A percentile compares a stretch with the other conserved stretches of the same genome.
phyloP scores from a whole-genome alignment of 2,329 filamentous ascomycete genomes.

The Colletotrichum gigasporum region DNA sequence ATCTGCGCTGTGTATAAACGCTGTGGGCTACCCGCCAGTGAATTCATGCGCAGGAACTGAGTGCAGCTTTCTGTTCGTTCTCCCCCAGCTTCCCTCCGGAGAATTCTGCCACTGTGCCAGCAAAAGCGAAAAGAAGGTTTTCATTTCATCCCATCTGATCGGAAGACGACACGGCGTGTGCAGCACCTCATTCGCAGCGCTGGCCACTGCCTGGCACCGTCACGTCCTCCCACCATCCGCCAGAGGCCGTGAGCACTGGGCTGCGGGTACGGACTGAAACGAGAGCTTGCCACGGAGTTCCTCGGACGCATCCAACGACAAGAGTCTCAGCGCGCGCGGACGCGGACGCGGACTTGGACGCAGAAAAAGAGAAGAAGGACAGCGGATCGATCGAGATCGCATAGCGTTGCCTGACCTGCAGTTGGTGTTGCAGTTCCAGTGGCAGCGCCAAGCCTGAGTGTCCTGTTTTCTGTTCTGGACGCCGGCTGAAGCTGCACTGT shows the following conservation, averaged over 20 bases:
- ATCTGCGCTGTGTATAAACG: conserved; percentile 2
- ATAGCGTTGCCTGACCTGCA: conserved; percentile 25
- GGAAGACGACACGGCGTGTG: conserved; percentile 27
- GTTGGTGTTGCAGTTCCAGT: no score
- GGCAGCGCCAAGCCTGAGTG: not conserved
- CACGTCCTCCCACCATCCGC: conserved; percentile 1
- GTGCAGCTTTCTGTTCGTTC: not conserved
- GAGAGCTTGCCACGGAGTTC: conserved; percentile 7
- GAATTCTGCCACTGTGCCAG: not conserved
- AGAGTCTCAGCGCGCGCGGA: conserved; percentile 7
- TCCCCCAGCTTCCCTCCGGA: not conserved
- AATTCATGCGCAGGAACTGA: not conserved
- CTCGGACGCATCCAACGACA: conserved; percentile 24
- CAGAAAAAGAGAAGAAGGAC: not conserved
- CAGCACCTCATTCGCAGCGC: conserved; percentile 17
- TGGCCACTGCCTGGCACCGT: conserved; percentile 17
- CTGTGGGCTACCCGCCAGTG: not conserved
- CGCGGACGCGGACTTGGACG: not conserved
- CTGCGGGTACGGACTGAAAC: conserved; percentile 19
- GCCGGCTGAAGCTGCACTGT: conserved; percentile 2
- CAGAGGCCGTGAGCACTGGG: not conserved
- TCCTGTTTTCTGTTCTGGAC: no score
- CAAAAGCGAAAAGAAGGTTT: conserved; percentile 3
- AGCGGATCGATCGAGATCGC: conserved; percentile 12
- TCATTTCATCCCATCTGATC: conserved; percentile 13